Evolutionary conservation across 257 asterid genomes (phyloP).

Genomic region (Hygrophila difformis): DNA sequence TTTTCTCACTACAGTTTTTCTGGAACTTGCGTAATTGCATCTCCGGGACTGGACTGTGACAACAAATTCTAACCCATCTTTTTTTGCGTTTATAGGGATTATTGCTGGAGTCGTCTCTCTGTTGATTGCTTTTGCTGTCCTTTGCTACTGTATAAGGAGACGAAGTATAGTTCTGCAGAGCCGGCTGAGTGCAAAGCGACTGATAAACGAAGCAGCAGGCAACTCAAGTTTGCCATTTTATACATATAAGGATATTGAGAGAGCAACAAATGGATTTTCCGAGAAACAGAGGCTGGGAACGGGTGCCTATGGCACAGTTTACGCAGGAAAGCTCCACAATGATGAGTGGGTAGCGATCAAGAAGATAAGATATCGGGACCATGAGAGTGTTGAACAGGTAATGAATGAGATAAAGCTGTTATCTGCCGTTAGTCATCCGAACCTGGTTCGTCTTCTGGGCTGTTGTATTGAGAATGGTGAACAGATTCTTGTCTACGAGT

Average conservation of each 20-base stretch:
- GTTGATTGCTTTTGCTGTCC: conserved; percentile 25
- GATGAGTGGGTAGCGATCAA: conserved; percentile 75
- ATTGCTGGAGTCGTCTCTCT: conserved; percentile 61
- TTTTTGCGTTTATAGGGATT: conserved; percentile 32
- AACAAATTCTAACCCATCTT: no score
- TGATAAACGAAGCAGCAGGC: conserved; percentile 65
- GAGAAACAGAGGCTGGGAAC: conserved; percentile 80
- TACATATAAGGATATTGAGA: conserved; percentile 65
- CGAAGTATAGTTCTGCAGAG: conserved; percentile 34
- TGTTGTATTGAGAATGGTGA: conserved; percentile 84
- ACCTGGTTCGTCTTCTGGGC: conserved; percentile 79
- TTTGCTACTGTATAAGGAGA: conserved; percentile 36
- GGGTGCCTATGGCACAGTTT: conserved; percentile 94
- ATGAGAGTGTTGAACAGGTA: conserved; percentile 63
- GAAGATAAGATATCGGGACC: conserved; percentile 54
- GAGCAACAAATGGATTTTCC: conserved; percentile 62
- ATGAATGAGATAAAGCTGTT: conserved; percentile 89
- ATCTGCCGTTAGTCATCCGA: conserved; percentile 86
- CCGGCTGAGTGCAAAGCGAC: conserved; percentile 49
- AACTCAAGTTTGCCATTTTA: conserved; percentile 48
- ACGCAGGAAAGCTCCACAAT: conserved; percentile 72
- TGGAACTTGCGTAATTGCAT: conserved; percentile 4
- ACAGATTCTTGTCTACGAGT: conserved; percentile 84
- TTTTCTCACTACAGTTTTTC: not conserved
- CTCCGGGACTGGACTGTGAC: no score